These are phyloP conservation scores for Corchorus capsularis DNA, from an alignment of 345 rosid species.

Conservation along the genomic window DNA sequence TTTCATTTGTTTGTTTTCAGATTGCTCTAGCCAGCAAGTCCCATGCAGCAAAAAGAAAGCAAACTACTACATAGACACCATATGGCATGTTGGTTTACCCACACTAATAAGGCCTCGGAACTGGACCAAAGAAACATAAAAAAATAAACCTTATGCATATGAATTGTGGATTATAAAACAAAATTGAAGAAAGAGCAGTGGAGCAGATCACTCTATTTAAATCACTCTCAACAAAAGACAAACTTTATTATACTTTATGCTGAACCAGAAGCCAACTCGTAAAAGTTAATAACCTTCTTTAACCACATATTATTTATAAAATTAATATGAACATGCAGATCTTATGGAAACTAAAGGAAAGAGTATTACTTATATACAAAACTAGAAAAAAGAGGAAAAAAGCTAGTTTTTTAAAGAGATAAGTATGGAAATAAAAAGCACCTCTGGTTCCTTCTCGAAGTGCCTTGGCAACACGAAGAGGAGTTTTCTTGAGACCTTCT, in stretches of 20 bases:
- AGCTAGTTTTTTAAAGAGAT: background rate
- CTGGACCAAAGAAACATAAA: background rate
- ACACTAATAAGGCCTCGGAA: background rate
- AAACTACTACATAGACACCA: background rate
- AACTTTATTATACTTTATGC: background rate
- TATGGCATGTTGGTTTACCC: background rate
- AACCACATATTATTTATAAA: background rate
- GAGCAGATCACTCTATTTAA: background rate
- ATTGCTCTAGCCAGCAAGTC: background rate
- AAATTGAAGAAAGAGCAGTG: background rate
- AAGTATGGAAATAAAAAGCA: constrained; percentile 20
- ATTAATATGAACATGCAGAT: background rate
- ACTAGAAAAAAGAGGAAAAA: background rate
- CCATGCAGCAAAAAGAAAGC: background rate
- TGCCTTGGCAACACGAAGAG: constrained; percentile 94
- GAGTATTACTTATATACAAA: background rate
- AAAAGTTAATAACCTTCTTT: background rate
- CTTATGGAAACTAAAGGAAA: background rate
- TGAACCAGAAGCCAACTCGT: background rate
- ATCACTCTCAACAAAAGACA: background rate
- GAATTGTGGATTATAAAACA: background rate
- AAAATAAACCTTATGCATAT: background rate
- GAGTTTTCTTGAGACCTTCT: constrained; percentile 89
- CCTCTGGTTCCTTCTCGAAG: constrained; percentile 86
- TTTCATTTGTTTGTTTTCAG: background rate